Base-by-base conservation (phyloP, 768 basidiomycete species). In the Podaxis mareebaensis region DNA sequence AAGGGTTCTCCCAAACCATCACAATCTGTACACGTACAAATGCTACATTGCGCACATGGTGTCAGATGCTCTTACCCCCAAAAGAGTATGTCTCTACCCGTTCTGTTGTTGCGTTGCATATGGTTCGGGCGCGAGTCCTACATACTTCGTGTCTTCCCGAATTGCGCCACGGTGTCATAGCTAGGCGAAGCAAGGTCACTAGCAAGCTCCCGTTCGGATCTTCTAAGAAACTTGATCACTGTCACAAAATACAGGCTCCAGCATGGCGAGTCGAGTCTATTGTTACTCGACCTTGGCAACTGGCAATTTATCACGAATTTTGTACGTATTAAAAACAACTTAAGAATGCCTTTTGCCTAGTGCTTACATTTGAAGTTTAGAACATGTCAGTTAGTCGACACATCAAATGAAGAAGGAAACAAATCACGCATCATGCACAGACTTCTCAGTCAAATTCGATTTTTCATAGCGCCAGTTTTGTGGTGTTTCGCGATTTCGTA, bases 21-120 rank as follows among this genome's bases (percentile, higher is more conserved):
- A 28, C 49, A 28, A 24, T 15, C 49, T 51, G 49, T 56, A 42
- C 54, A 56, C 54, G 54, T 56, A 56, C 54, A 56, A 56, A 56
- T 38, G 11, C 36, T 56, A n/a, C 54, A 56, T 6, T 56, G 54
- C 39, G 15, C 54, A 56, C 54, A 40, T 56, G 54, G 38, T 20
- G 22, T 42, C 22, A 28, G 10, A 39, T 40, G 54, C 6, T 26
- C 36, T 11, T 40, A 28, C 17, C 36, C 36, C 26, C 11, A 56
- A 56, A 24, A n/a, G 54, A 38, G 39, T 38, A 42, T 56, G 54
- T 39, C 49, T 56, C 15, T 56, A 30, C 54, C 54, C 30, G 36
- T 56, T 56, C 36, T 56, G 54, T 56, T 56, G 38, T 51, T 22
- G 26, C 12, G 42, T 15, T 44, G 13, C n/a, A 20, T 53, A 33